These are phyloP conservation scores for Nemania diffusa DNA, from an alignment of 2,329 filamentous ascomycete genomes.

Conservation along the genomic window DNA sequence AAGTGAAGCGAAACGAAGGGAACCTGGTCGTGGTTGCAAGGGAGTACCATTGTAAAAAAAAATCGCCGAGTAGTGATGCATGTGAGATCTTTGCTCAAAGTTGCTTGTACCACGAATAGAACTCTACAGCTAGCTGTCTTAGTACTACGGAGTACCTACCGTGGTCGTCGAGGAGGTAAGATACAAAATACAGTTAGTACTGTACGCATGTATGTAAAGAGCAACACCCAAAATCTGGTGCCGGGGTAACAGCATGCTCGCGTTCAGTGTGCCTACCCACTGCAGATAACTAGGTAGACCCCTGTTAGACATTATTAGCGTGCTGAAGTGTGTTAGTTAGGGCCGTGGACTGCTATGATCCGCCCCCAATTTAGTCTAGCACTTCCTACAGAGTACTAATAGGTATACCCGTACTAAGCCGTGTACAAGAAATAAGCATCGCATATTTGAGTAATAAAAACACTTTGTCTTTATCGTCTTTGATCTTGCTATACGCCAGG, in stretches of 20 bases:
- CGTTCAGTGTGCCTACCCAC: too few relatives aligned
- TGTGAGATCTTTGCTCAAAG: neutral
- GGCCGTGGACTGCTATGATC: neutral
- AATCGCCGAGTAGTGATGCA: constrained; percentile 2
- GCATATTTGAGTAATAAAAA: too few relatives aligned
- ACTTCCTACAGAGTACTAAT: too few relatives aligned
- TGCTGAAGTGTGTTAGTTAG: neutral
- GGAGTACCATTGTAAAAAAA: neutral
- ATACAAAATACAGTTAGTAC: too few relatives aligned
- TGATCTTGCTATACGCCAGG: too few relatives aligned
- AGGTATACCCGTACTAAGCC: too few relatives aligned
- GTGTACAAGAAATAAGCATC: too few relatives aligned
- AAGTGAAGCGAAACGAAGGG: neutral
- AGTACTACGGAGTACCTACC: too few relatives aligned
- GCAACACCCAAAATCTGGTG: neutral
- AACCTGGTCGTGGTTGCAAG: constrained; percentile 1
- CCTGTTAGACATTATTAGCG: neutral
- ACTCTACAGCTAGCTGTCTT: neutral
- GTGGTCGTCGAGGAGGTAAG: too few relatives aligned
- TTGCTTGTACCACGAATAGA: neutral
- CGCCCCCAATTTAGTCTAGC: neutral
- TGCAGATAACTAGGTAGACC: neutral
- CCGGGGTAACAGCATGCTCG: neutral
- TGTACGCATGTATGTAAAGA: too few relatives aligned
- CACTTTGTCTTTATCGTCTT: too few relatives aligned